Base-by-base conservation (phyloP, 2,329 filamentous ascomycete genomes). In the Aspergillus brasiliensis region DNA sequence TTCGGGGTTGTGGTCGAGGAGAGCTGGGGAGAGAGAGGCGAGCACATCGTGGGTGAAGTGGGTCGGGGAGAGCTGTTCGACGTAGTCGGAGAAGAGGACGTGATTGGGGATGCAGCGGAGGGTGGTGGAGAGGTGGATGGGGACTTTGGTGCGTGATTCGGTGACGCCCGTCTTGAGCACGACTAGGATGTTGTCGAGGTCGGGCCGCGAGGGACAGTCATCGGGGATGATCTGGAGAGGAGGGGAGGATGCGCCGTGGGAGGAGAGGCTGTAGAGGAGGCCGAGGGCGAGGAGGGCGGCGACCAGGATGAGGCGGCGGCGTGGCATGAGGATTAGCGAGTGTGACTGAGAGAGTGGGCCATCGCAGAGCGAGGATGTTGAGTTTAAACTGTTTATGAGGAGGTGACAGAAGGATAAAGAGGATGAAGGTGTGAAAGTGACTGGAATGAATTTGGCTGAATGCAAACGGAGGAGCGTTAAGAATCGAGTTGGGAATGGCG, bases 51-150 rank as follows among this genome's bases (percentile, higher is more conserved):
- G 71, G 21, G 84, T 71, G 15, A 75, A 75, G 48, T 81, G 75
- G 21, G 82, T 81, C 1, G 52, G 23, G 27, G 78, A 75, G 54
- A 87, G 80, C 3, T 77, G 69, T 68, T 84, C 81, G 17, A 80
- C 78, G 60, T 82, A 82, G 69, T 88, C 85, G 62, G 84, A 86
- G 73, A 84, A 86, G 67, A 88, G 81, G 42, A 82, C 78, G 59
- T 81, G 83, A 68, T 86, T 74, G 28, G 82, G 81, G 46, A 84
- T 78, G 74, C 84, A 87, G 62, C 77, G 61, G 1, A 87, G 76
- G 0, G 84, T 84, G 3, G 83, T 84, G 57, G 78, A 69, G 51
- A 85, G 78, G 65, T 86, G 84, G 3, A 87, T 77, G 75, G 17
- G 46, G 7, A 87, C 77, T 68, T 86, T 85, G 25, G 81, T 77